Evolutionary conservation across 2,329 filamentous ascomycete species (phyloP).

Genomic region (Gaeumannomyces sp.): DNA sequence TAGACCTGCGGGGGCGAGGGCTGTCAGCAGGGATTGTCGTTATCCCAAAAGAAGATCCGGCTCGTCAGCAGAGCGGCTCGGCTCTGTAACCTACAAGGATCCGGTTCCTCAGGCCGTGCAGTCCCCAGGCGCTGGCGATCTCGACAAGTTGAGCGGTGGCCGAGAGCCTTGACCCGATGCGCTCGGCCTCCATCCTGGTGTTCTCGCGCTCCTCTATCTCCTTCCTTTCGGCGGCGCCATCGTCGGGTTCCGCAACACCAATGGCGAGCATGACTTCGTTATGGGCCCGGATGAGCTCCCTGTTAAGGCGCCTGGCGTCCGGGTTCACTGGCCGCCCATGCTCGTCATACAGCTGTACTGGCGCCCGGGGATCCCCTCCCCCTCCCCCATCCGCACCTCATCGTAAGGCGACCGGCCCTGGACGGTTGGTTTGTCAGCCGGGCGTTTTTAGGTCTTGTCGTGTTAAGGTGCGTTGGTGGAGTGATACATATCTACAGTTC

Average conservation of each 20-base stretch:
- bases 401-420: constrained; percentile 57
- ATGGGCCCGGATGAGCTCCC: constrained; percentile 52
- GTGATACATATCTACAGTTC: not conserved
- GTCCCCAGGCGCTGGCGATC: constrained; percentile 42
- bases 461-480: not conserved
- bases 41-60: not conserved
- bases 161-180: constrained; percentile 34
- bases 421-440: constrained; percentile 2
- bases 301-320: constrained; percentile 47
- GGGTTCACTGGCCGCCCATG: constrained; percentile 51
- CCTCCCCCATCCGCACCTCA: constrained; percentile 46
- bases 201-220: constrained; percentile 35
- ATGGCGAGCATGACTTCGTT: constrained; percentile 60
- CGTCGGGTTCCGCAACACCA: constrained; percentile 54
- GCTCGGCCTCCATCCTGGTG: not conserved
- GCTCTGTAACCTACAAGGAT: constrained; percentile 37
- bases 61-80: not conserved
- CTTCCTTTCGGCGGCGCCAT: constrained; percentile 31
- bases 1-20: constrained; percentile 36
- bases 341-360: constrained; percentile 45
- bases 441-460: not conserved
- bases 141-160: constrained; percentile 29
- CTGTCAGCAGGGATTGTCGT: not conserved
- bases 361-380: constrained; percentile 34
- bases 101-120: constrained; percentile 46